These are phyloP conservation scores for Paramecium caudatum DNA, from an alignment of 73 alveolate species.

Conservation along the genomic window DNA sequence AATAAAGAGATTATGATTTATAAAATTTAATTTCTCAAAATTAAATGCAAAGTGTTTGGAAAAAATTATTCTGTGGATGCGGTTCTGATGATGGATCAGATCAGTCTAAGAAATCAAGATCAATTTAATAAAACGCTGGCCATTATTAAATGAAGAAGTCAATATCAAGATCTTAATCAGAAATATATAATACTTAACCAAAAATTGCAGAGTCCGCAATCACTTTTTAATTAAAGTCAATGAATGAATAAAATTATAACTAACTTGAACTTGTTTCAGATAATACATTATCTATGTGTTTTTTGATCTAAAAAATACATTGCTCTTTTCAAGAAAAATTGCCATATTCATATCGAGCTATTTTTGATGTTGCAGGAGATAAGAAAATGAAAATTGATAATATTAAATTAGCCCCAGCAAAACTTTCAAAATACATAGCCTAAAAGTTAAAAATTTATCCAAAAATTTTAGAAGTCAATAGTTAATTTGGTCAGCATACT, in stretches of 20 bases:
- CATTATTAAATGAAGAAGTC: conserved; percentile 1
- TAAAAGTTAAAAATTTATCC: neutral
- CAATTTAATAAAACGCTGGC: neutral
- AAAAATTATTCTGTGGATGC: conserved; percentile 16
- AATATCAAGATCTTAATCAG: neutral
- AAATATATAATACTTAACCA: no score
- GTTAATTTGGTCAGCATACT: conserved; percentile 1
- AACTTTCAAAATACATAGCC: neutral
- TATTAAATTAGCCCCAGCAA: neutral
- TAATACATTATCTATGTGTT: neutral
- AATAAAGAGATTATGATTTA: no score
- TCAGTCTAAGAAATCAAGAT: neutral
- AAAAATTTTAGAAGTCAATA: neutral
- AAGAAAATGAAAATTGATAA: neutral
- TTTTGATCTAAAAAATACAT: neutral
- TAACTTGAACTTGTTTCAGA: neutral
- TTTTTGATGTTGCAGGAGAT: neutral
- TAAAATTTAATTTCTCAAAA: no score
- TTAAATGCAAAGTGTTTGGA: conserved; percentile 1
- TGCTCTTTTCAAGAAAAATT: neutral
- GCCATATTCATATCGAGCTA: neutral
- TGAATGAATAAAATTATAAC: neutral
- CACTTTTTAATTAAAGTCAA: neutral
- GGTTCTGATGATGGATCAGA: neutral
- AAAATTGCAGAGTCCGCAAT: neutral